A percentile compares a stretch with the other conserved stretches of the same genome.
Conservation (phyloP, 2,329 filamentous ascomycete species). For the Monilinia vaccinii-corymbosi region DNA sequence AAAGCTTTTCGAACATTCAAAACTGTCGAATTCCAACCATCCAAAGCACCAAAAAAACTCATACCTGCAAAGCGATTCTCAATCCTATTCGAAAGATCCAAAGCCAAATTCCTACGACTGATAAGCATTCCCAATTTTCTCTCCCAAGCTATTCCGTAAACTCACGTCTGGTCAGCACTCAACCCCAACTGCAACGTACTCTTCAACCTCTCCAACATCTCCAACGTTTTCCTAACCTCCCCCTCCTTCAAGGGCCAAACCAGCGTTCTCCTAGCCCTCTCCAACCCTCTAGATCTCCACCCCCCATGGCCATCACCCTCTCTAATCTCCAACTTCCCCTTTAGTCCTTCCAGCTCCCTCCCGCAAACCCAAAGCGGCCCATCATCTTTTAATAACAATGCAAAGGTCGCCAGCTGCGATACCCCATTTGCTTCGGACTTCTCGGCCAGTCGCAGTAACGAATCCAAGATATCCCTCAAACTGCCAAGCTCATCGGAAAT, state of each 20-base stretch:
- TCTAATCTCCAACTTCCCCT: conserved; percentile 14
- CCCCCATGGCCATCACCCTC: conserved; percentile 6
- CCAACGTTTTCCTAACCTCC: conserved; percentile 14
- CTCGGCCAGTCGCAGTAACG: conserved; percentile 17
- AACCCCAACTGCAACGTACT: conserved; percentile 17
- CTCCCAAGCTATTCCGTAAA: neutral
- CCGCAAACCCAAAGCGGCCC: conserved; percentile 15
- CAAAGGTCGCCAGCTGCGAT: conserved; percentile 11
- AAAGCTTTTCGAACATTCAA: neutral
- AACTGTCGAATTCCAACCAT: neutral
- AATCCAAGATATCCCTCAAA: conserved; percentile 16
- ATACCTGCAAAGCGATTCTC: conserved; percentile 13
- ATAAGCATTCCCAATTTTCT: neutral
- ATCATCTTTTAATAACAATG: conserved; percentile 11
- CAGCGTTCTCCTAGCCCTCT: conserved; percentile 12
- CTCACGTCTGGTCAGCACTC: conserved; percentile 18
- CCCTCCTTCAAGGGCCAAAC: conserved; percentile 18
- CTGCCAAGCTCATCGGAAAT: conserved; percentile 17
- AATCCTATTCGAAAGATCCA: conserved; percentile 13
- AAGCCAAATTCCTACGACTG: conserved; percentile 7
- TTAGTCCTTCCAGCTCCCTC: conserved; percentile 13
- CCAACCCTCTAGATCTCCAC: conserved; percentile 8
- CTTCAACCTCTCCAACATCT: conserved; percentile 17
- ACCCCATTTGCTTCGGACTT: conserved; percentile 3
- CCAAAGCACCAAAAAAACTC: neutral